Evolutionary conservation across 495 filamentous ascomycete genomes (phyloP).

Genomic region (Penicillium desertorum): DNA sequence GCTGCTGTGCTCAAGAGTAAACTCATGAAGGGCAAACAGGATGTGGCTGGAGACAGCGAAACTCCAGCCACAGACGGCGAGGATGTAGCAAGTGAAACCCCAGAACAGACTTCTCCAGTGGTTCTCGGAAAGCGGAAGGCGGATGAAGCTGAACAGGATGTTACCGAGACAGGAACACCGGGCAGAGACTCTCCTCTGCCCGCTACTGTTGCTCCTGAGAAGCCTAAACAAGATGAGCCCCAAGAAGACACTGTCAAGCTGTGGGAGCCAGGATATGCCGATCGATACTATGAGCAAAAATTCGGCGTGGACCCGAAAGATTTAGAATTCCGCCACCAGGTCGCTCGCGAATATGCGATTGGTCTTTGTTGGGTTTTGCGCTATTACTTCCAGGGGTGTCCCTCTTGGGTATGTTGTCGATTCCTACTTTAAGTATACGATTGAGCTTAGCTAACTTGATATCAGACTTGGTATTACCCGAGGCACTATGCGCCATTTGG

Average conservation of each 20-base stretch:
- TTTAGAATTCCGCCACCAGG: constrained; percentile 83
- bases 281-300: constrained; percentile 96
- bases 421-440: neutral
- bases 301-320: constrained; percentile 84
- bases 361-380: constrained; percentile 96
- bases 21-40: constrained; percentile 53
- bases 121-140: constrained; percentile 62
- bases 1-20: constrained; percentile 85
- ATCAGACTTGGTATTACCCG: constrained; percentile 90
- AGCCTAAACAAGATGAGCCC: constrained; percentile 55
- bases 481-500: constrained; percentile 81
- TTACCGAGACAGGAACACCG: constrained; percentile 57
- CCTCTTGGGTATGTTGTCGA: constrained; percentile 58
- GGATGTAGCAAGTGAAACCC: constrained; percentile 24
- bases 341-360: constrained; percentile 91
- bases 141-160: constrained; percentile 61
- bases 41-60: constrained; percentile 23
- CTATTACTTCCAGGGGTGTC: constrained; percentile 98
- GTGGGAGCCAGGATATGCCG: constrained; percentile 94
- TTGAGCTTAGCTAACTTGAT: neutral
- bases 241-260: constrained; percentile 79
- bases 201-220: constrained; percentile 41
- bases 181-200: constrained; percentile 50
- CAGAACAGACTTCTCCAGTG: constrained; percentile 39
- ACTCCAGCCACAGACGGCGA: constrained; percentile 14